Conservation (phyloP, 495 filamentous ascomycete genomes). For the Annulohypoxylon stygium region DNA sequence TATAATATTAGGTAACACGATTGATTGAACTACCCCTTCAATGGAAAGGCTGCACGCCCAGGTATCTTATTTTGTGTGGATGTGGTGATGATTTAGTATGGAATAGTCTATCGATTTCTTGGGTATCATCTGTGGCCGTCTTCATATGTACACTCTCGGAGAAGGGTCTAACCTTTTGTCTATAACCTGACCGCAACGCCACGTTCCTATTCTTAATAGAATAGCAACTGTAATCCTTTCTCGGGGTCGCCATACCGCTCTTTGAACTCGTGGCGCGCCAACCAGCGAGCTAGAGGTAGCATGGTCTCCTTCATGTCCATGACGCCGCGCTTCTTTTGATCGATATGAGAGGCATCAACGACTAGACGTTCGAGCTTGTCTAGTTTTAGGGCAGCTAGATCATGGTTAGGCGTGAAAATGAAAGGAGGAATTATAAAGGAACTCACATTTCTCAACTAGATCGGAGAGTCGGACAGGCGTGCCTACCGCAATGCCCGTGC, state of each 20-base stretch:
- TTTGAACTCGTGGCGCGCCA: constrained; percentile 76
- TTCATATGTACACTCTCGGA: constrained; percentile 4
- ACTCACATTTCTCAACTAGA: constrained; percentile 80
- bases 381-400: constrained; percentile 74
- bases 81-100: neutral
- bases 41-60: neutral
- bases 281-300: constrained; percentile 76
- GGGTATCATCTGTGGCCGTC: constrained; percentile 38
- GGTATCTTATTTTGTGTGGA: neutral
- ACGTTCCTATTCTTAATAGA: constrained; percentile 59
- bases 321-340: constrained; percentile 91
- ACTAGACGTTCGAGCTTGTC: constrained; percentile 81
- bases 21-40: constrained; percentile 5
- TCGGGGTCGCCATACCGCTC: constrained; percentile 70
- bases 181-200: neutral
- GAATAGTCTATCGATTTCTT: constrained; percentile 14
- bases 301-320: constrained; percentile 94
- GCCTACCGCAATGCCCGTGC: constrained; percentile 87
- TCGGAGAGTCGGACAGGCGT: constrained; percentile 87
- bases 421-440: neutral
- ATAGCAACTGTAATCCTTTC: constrained; percentile 68
- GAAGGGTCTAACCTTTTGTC: neutral
- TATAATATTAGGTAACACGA: constrained; percentile 26
- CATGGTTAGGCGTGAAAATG: constrained; percentile 32
- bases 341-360: constrained; percentile 89